phyloP scores from a whole-genome alignment of 2,329 filamentous ascomycete genomes.

The Elsinoe perseae region DNA sequence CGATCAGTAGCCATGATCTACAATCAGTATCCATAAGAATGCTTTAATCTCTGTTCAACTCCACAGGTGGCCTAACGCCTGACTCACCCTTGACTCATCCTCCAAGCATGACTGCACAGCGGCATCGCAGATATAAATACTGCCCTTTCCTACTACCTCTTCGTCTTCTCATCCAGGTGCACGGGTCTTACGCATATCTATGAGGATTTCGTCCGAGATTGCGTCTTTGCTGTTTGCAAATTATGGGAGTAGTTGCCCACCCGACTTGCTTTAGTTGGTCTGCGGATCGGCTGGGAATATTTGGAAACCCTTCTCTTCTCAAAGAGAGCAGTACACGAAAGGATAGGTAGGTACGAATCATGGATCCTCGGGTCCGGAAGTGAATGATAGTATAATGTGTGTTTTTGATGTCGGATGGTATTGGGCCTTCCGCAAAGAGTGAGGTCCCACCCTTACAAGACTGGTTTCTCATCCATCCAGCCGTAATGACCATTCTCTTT shows the following conservation, averaged over 20 bases:
- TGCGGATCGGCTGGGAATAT: not conserved
- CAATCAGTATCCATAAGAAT: not conserved
- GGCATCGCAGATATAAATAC: not conserved
- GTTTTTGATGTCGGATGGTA: not conserved
- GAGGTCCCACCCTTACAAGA: too few species aligned
- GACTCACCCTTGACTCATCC: not conserved
- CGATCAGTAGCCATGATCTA: not conserved
- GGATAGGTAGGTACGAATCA: not conserved
- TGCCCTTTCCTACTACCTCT: not conserved
- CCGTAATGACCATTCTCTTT: too few species aligned
- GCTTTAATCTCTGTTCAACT: not conserved
- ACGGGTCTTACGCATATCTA: not conserved
- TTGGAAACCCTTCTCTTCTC: not conserved
- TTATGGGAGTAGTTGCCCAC: not conserved
- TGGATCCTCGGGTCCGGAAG: too few species aligned
- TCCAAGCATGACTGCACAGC: not conserved
- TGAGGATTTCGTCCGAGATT: constrained; percentile 4
- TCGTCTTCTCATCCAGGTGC: not conserved
- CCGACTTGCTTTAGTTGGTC: not conserved
- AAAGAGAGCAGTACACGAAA: not conserved
- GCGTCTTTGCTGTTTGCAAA: not conserved
- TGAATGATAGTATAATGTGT: not conserved
- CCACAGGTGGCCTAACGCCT: not conserved
- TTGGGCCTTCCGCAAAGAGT: too few species aligned
- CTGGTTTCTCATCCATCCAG: too few species aligned